These are phyloP conservation scores for Taphrina populina DNA, from an alignment of 1,139 yeast species.

Conservation along the genomic window DNA sequence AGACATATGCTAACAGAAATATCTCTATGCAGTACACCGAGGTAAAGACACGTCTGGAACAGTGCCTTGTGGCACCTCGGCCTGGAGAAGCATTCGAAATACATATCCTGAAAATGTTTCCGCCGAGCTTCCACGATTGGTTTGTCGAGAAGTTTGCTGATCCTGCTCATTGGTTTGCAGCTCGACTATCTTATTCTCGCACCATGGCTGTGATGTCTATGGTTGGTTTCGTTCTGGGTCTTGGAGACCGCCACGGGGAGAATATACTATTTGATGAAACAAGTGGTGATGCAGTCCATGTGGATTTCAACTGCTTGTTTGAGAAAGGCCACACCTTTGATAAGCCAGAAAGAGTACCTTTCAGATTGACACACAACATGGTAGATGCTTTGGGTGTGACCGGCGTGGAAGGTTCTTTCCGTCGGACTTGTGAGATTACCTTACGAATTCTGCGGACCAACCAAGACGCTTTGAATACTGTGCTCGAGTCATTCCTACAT, in stretches of 20 bases:
- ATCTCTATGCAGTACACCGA: slow-evolving; percentile 39
- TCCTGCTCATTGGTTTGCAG: slow-evolving; percentile 81
- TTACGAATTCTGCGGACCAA: slow-evolving; percentile 68
- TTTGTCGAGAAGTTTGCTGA: slow-evolving; percentile 84
- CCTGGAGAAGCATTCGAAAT: slow-evolving; percentile 37
- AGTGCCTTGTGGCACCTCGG: slow-evolving; percentile 27
- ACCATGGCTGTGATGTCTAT: slow-evolving; percentile 96
- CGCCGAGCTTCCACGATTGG: slow-evolving; percentile 85
- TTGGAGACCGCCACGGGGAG: slow-evolving; percentile 96
- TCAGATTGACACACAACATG: slow-evolving; percentile 82
- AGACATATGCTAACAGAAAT: slow-evolving; percentile 48
- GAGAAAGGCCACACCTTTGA: slow-evolving; percentile 61
- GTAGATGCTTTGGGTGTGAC: slow-evolving; percentile 88
- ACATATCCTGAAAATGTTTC: slow-evolving; percentile 47
- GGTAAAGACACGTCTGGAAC: slow-evolving; percentile 35
- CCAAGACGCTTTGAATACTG: slow-evolving; percentile 87
- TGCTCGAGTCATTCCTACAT: slow-evolving; percentile 84
- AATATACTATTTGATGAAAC: slow-evolving; percentile 73
- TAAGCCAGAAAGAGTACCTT: slow-evolving; percentile 91
- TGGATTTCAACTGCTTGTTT: slow-evolving; percentile 93
- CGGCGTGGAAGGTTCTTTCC: slow-evolving; percentile 83
- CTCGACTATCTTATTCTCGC: slow-evolving; percentile 70
- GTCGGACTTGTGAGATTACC: slow-evolving; percentile 84
- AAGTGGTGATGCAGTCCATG: slow-evolving; percentile 81
- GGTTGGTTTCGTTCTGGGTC: slow-evolving; percentile 74